phyloP scores from a whole-genome alignment of 305 asterid species.

The Coffea humblotiana region DNA sequence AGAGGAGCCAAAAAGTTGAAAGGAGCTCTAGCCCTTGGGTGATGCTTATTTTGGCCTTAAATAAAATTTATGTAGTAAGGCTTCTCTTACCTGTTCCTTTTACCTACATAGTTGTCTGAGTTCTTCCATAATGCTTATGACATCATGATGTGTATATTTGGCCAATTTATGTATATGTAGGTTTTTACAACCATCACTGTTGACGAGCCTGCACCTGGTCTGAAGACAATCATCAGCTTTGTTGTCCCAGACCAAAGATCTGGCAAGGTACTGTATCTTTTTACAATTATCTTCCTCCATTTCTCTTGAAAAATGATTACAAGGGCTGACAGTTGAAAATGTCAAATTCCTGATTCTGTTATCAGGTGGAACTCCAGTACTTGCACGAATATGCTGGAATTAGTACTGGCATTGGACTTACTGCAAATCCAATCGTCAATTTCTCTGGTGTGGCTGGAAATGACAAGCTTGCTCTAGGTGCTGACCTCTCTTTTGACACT shows the following conservation, averaged over 20 bases:
- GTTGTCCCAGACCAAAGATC: slow-evolving; percentile 88
- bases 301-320: neutral
- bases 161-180: slow-evolving; percentile 28
- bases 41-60: neutral
- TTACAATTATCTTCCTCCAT: neutral
- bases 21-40: neutral
- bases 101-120: neutral
- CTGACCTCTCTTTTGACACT: slow-evolving; percentile 89
- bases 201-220: slow-evolving; percentile 94
- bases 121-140: neutral
- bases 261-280: slow-evolving; percentile 60
- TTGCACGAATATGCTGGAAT: slow-evolving; percentile 52
- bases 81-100: neutral
- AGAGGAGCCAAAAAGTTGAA: neutral
- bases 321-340: neutral
- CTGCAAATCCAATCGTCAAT: slow-evolving; percentile 49
- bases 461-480: slow-evolving; percentile 56
- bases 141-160: neutral
- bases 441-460: slow-evolving; percentile 92
- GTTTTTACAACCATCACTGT: slow-evolving; percentile 64
- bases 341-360: neutral
- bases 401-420: slow-evolving; percentile 42
- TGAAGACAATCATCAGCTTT: slow-evolving; percentile 79
- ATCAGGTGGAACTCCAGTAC: slow-evolving; percentile 53
- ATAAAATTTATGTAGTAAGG: no score